Base-by-base conservation (phyloP, 2,329 filamentous ascomycete genomes). In the Venturia pyrina region DNA sequence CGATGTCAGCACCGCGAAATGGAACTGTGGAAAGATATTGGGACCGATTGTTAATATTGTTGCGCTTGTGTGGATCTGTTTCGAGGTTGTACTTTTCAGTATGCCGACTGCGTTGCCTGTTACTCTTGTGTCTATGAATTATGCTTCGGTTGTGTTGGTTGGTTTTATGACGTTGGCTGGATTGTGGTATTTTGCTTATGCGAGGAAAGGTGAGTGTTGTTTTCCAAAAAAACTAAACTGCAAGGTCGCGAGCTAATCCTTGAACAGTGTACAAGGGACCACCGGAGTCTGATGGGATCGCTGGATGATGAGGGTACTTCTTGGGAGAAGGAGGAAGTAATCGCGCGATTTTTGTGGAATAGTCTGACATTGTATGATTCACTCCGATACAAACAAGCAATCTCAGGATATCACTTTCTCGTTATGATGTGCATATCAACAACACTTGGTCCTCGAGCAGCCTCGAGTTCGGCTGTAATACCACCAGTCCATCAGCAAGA, bases 41-140 rank as follows among this genome's bases (percentile, higher is more conserved):
- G 65, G 65, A 28, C 43, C 43, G 34, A 44, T 63, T 21, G 37
- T 64, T 19, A 66, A 66, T n/a, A 32, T 66, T 5, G 50, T 66
- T 13, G 56, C 64, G 2, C 64, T 66, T n/a, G 76, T 79, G 46
- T 93, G 89, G 89, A 90, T 92, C 67, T 74, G 79, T 34, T 80
- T 93, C 21, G 84, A 88, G 1, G 82, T 90, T 19, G 82, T 89
- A 66, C 78, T 93, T 57, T 93, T 92, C 78, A 91, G 88, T 73
- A 90, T 93, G 87, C 89, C 80, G 0, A 77, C 80, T 24, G 77
- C 74, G 57, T 67, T 81, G 17, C 77, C 79, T 0, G 76, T 77
- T 0, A 75, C 74, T 46, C 70, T 77, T 0, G 70, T 69, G 0
- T 74, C 71, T 2, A 77, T 81, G 79, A 81, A 81, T 66, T 78